Base-by-base conservation (phyloP, 345 rosid species). In the Camelina laxa region DNA sequence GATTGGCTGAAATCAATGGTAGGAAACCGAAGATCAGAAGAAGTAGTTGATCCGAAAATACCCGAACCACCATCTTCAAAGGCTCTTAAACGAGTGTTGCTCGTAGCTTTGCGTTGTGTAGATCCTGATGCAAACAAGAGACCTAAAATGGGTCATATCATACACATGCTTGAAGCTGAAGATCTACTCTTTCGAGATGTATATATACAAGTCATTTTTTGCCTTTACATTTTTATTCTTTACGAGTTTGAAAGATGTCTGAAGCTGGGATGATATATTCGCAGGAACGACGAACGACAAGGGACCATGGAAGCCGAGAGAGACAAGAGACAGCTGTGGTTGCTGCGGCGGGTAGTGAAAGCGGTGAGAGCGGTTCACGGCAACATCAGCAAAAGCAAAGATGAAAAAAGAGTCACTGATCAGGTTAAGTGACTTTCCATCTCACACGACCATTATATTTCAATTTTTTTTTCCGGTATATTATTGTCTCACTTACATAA, bases 1-100 rank as follows among this genome's bases (percentile, higher is more conserved):
- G 94, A 91, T n/a, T 93, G 96, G 98, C 84, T 93, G 49, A 93
- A 91, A 83, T 85, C 82, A 78, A 87, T 91, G 96, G 94, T 93
- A 15, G 78, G 85, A 8, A 82, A 86, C 75, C 76, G 93, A 86
- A 87, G 84, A 70, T 80, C 92, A 4, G 98, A 91, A 77, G 90
- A 89, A 64, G 91, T 89, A 1, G 77, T 93, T 69, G 98, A 93
- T 79, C 98, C 98, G 1, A 93, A 86, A 71, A 64, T 91, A 70
- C 89, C 85, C 0, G 92, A 91, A 81, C 88, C 85, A 80, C 97
- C 97, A 58, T 54, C 80, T 38, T 82, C 87, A 27, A 91, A 88
- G 80, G 91, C 91, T 41, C 69, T 91, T 67, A 91, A 91, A 81
- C 83, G 92, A 68, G 85, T 81, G 57, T 86, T 93, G 78, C 91